These are phyloP conservation scores for Dunaliella sp. DNA, from an alignment of 139 green algal genomes.

Conservation along the genomic window DNA sequence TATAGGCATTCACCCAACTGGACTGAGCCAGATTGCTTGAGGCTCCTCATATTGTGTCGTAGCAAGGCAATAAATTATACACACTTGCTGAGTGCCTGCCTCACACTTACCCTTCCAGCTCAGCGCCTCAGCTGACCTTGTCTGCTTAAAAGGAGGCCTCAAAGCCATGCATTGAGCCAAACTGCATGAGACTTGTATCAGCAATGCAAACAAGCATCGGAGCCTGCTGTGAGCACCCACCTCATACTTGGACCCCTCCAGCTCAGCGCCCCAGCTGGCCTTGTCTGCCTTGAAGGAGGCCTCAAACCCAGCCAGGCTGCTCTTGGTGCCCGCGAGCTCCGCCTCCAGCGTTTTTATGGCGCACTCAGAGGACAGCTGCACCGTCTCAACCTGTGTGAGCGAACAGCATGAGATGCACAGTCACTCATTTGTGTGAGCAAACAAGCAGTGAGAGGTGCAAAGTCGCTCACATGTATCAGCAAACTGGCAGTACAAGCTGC, in stretches of 20 bases:
- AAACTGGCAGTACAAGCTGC: no score
- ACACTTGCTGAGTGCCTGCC: no score
- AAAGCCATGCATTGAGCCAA: background rate
- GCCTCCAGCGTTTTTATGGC: conserved; percentile 51
- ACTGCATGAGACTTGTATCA: background rate
- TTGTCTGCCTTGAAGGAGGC: conserved; percentile 32
- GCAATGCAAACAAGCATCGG: no score
- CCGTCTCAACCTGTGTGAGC: conserved; percentile 61
- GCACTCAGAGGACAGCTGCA: conserved; percentile 56
- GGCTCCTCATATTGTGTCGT: no score
- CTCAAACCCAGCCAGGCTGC: conserved; percentile 31
- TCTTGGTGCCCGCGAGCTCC: conserved; percentile 63
- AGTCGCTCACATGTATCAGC: no score
- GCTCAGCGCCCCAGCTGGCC: conserved; percentile 35
- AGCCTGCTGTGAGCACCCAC: background rate
- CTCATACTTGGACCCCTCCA: conserved; percentile 27
- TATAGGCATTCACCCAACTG: no score
- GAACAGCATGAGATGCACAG: no score
- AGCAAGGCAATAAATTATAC: no score
- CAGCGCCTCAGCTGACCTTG: background rate
- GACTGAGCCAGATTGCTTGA: no score
- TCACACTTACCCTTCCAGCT: background rate
- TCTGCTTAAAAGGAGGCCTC: background rate
- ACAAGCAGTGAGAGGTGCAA: no score
- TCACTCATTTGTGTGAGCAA: no score